Conservation (phyloP, 495 filamentous ascomycete species). For the Neurospora terricola region DNA sequence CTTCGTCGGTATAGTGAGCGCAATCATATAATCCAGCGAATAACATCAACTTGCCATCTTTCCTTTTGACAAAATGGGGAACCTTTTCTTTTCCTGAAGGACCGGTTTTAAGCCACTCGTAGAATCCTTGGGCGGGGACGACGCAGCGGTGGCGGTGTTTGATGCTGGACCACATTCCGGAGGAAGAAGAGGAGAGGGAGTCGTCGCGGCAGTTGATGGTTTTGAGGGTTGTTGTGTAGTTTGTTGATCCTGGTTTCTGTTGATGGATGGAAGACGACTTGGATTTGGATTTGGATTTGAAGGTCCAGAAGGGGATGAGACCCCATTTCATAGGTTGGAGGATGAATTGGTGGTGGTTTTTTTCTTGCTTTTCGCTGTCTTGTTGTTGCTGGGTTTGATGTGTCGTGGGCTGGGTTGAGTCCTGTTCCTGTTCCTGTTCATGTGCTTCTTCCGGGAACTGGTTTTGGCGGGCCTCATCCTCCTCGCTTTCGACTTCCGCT, state of each 20-base stretch:
- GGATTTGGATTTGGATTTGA: neutral
- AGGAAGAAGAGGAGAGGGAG: constrained; percentile 57
- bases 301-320: constrained; percentile 28
- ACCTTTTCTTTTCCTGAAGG: constrained; percentile 56
- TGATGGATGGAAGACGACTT: neutral
- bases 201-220: constrained; percentile 96
- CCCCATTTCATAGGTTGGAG: constrained; percentile 93
- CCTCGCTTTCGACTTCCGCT: constrained; percentile 7
- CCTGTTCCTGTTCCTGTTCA: neutral
- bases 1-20: constrained; percentile 57
- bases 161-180: constrained; percentile 87
- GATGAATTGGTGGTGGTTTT: constrained; percentile 47
- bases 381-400: constrained; percentile 1
- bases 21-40: constrained; percentile 92
- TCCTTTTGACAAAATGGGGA: constrained; percentile 71
- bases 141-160: constrained; percentile 81
- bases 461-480: neutral
- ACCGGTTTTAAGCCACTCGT: constrained; percentile 84
- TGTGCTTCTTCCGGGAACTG: neutral
- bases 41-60: constrained; percentile 75
- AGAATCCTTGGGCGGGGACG: constrained; percentile 84
- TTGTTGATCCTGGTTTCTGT: constrained; percentile 24
- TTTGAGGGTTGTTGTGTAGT: constrained; percentile 65
- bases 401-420: neutral
- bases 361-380: neutral